A percentile compares a stretch with the other conserved stretches of the same genome.
Evolutionary conservation across 257 asterid species (phyloP).

Genomic region (Haberlea rhodopensis): DNA sequence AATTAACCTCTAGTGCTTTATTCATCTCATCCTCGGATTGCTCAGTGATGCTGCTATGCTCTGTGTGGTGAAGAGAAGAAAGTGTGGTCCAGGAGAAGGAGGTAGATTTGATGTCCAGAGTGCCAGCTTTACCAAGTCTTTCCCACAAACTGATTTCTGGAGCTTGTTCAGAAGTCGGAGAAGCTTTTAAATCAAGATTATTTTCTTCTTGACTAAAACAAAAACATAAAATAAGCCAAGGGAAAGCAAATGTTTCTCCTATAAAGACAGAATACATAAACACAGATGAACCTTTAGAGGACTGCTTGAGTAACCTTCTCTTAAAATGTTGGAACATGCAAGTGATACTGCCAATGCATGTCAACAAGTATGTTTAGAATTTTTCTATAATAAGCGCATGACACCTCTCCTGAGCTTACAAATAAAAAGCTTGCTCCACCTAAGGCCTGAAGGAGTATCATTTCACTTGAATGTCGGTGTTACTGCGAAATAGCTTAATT

Average conservation of each 20-base stretch:
- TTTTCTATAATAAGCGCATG: neutral
- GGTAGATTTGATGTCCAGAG: constrained; percentile 80
- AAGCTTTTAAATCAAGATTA: constrained; percentile 41
- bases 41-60: constrained; percentile 77
- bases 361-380: constrained; percentile 3
- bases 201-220: constrained; percentile 64
- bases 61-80: constrained; percentile 90
- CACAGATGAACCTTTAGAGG: neutral
- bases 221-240: constrained; percentile 10
- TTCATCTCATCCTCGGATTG: constrained; percentile 94
- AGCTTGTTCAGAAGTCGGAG: constrained; percentile 57
- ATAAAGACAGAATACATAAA: constrained; percentile 1
- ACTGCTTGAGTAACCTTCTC: constrained; percentile 12
- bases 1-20: constrained; percentile 80
- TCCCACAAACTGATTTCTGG: constrained; percentile 84
- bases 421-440: neutral
- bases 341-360: neutral
- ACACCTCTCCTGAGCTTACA: neutral
- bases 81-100: constrained; percentile 81
- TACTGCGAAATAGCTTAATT: neutral
- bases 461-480: neutral
- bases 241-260: neutral
- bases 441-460: constrained; percentile 12
- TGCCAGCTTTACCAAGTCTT: constrained; percentile 84
- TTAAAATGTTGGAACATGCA: neutral